Evolutionary conservation across 768 basidiomycete genomes (phyloP).

Genomic region (Russula sp.): DNA sequence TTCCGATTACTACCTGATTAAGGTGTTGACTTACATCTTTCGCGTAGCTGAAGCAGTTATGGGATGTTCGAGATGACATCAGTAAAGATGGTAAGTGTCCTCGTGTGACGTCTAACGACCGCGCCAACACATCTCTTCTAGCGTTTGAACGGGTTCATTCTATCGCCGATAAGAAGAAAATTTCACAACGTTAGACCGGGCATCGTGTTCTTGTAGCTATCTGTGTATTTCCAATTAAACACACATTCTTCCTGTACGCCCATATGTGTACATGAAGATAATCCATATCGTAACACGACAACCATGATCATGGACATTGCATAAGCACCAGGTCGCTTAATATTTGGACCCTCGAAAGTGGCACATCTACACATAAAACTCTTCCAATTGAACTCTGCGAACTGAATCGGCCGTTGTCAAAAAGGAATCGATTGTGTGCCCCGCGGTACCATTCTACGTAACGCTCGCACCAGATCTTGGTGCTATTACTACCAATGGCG

Average conservation of each 20-base stretch:
- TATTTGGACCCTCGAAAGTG: background rate
- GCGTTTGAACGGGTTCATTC: conserved; percentile 26
- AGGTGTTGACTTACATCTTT: conserved; percentile 6
- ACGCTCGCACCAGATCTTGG: background rate
- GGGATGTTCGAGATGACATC: conserved; percentile 22
- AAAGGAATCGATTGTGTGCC: background rate
- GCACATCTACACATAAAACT: conserved; percentile 3
- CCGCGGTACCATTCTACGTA: conserved; percentile 6
- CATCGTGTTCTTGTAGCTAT: conserved; percentile 1
- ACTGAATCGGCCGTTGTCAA: background rate
- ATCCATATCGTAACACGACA: conserved; percentile 5
- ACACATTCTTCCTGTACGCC: background rate
- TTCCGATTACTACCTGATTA: conserved; percentile 1
- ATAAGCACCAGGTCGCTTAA: background rate
- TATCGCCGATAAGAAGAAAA: conserved; percentile 19
- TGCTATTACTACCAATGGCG: background rate
- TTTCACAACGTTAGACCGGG: conserved; percentile 22
- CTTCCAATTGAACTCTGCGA: background rate
- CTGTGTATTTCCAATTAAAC: conserved; percentile 6
- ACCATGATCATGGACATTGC: conserved; percentile 11
- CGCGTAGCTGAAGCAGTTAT: conserved; percentile 22
- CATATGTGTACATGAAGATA: background rate
- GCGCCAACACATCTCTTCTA: background rate
- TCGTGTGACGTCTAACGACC: background rate
- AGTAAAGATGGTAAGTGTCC: conserved; percentile 22